A percentile compares a stretch with the other conserved stretches of the same genome.
Evolutionary conservation across 139 green algal genomes (phyloP).

Genomic region (Chlorella sp.): DNA sequence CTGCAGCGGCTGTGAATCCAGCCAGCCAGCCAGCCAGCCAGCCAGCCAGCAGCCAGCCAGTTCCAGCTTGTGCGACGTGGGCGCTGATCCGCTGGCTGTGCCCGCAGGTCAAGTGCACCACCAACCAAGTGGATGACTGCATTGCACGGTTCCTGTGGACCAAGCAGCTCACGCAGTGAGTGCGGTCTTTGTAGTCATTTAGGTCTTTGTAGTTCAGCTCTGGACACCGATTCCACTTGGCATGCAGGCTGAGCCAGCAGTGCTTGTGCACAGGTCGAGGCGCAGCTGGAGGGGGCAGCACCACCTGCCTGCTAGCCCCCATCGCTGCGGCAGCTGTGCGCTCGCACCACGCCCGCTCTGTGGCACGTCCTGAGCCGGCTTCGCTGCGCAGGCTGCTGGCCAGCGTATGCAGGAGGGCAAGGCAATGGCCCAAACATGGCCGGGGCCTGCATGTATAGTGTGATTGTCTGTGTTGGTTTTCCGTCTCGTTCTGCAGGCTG

Average conservation of each 20-base stretch:
- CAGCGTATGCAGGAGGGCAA: no score
- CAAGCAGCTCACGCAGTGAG: slow-evolving; percentile 29
- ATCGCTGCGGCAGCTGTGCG: background rate
- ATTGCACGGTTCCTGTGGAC: slow-evolving; percentile 45
- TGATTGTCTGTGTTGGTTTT: no score
- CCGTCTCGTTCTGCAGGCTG: background rate
- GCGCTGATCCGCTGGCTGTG: background rate
- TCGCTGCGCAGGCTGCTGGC: background rate
- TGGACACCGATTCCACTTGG: no score
- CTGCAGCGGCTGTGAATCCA: background rate
- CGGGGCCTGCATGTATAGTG: no score
- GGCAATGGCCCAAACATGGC: no score
- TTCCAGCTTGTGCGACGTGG: background rate
- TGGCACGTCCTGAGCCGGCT: background rate
- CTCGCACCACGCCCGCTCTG: background rate
- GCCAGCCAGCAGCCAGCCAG: background rate
- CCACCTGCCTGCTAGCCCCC: background rate
- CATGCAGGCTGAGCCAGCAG: no score
- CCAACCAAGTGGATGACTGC: slow-evolving; percentile 42
- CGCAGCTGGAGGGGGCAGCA: no score
- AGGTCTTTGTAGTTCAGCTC: no score
- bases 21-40: background rate
- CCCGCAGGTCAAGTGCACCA: slow-evolving; percentile 14
- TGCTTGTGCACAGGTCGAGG: no score
- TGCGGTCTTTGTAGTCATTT: no score